phyloP scores from a whole-genome alignment of 2,329 filamentous ascomycete genomes.

The Colletotrichum somersetense region DNA sequence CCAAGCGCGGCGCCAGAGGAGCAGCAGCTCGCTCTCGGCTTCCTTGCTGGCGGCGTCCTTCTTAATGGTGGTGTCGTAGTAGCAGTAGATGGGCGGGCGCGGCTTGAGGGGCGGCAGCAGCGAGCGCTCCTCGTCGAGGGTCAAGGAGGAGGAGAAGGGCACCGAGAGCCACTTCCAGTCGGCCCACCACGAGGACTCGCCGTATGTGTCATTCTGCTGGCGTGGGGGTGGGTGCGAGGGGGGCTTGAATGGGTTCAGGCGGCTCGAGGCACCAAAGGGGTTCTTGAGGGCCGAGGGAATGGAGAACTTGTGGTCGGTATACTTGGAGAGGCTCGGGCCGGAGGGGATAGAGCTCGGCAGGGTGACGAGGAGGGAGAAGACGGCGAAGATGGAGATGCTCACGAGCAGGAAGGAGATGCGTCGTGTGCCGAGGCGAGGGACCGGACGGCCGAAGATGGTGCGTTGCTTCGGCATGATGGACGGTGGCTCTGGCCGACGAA shows the following conservation, averaged over 20 bases:
- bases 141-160: constrained; percentile 86
- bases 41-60: constrained; percentile 74
- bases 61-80: constrained; percentile 78
- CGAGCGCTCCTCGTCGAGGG: constrained; percentile 83
- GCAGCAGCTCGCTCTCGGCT: constrained; percentile 82
- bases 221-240: constrained; percentile 78
- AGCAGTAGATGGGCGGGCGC: constrained; percentile 87
- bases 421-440: constrained; percentile 65
- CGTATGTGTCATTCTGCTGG: constrained; percentile 82
- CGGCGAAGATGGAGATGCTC: constrained; percentile 64
- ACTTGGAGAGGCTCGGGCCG: constrained; percentile 62
- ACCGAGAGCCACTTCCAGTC: constrained; percentile 89
- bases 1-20: constrained; percentile 94
- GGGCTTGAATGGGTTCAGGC: constrained; percentile 75
- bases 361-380: constrained; percentile 66
- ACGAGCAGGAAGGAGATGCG: constrained; percentile 66
- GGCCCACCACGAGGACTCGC: constrained; percentile 85
- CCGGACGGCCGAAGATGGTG: constrained; percentile 59
- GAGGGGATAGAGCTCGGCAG: constrained; percentile 63
- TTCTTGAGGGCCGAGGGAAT: constrained; percentile 61
- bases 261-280: constrained; percentile 59
- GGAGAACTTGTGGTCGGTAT: constrained; percentile 63
- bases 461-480: constrained; percentile 49
- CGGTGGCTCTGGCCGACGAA: constrained; percentile 21
- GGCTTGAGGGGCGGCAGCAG: constrained; percentile 82